A percentile compares a stretch with the other conserved stretches of the same genome.
These are phyloP conservation scores for Picea sitchensis DNA, from an alignment of 75 land plant genomes.

Conservation along the genomic window DNA sequence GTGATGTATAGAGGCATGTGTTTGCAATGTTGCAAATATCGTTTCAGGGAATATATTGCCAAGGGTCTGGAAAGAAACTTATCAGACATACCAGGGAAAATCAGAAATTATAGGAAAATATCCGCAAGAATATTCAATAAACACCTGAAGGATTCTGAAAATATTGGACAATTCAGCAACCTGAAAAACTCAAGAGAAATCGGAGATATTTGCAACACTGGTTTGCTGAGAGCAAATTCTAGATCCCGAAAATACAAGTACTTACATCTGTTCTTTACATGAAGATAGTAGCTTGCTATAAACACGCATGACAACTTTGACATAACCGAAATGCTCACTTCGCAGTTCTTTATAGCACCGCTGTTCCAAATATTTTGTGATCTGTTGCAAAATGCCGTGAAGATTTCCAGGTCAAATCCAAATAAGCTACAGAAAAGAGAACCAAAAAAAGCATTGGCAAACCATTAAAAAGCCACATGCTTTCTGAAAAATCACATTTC, in stretches of 20 bases:
- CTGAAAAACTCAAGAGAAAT: neutral
- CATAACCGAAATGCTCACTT: slow-evolving; percentile 64
- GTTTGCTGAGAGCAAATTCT: neutral
- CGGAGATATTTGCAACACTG: neutral
- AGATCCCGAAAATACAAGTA: neutral
- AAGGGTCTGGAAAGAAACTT: neutral
- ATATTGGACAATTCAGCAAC: too few species aligned
- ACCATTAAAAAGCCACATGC: neutral
- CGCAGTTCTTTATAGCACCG: slow-evolving; percentile 87
- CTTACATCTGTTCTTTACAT: slow-evolving; percentile 94
- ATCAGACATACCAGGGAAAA: neutral
- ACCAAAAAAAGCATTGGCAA: neutral
- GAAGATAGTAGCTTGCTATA: slow-evolving; percentile 73
- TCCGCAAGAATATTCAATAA: too few species aligned
- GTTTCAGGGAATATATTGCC: too few species aligned
- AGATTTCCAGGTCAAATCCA: neutral
- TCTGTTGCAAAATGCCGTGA: slow-evolving; percentile 42
- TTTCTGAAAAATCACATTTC: neutral
- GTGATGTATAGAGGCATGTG: neutral
- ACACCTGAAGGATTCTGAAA: too few species aligned
- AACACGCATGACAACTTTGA: slow-evolving; percentile 68
- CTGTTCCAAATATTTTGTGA: slow-evolving; percentile 76
- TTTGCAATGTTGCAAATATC: neutral
- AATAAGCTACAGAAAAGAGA: neutral
- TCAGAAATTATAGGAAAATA: too few species aligned